These are phyloP conservation scores for Scedosporium apiospermum DNA, from an alignment of 2,329 filamentous ascomycete species.

Conservation along the genomic window DNA sequence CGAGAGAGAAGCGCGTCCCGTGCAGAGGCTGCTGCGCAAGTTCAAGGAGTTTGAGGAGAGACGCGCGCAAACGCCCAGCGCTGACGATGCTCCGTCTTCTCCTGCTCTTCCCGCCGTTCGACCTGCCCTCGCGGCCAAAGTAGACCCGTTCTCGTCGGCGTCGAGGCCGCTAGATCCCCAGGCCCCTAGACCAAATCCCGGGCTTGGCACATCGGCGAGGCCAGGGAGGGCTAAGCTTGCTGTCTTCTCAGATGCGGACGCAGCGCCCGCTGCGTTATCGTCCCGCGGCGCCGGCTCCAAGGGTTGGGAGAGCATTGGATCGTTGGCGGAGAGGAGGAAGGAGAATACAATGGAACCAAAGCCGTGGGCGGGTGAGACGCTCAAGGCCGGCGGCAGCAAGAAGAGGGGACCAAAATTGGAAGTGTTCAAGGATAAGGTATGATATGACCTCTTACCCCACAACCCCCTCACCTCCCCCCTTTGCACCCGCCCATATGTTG, in stretches of 20 bases:
- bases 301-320: conserved; percentile 90
- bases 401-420: conserved; percentile 66
- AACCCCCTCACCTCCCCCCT: conserved; percentile 9
- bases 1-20: conserved; percentile 76
- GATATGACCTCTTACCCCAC: conserved; percentile 26
- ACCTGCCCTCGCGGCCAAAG: conserved; percentile 74
- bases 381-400: conserved; percentile 81
- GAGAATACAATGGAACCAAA: conserved; percentile 81
- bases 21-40: conserved; percentile 74
- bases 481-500: conserved; percentile 54
- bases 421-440: conserved; percentile 94
- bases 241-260: conserved; percentile 76
- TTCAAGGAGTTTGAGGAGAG: conserved; percentile 86
- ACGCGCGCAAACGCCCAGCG: conserved; percentile 49
- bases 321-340: conserved; percentile 80
- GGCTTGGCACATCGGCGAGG: conserved; percentile 45
- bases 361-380: conserved; percentile 85
- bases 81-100: conserved; percentile 61
- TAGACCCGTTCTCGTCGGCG: conserved; percentile 65
- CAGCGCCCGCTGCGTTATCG: conserved; percentile 46
- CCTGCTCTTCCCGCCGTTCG: conserved; percentile 78
- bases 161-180: conserved; percentile 55
- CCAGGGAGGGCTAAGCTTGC: conserved; percentile 72
- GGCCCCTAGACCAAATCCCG: conserved; percentile 41
- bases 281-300: conserved; percentile 44